Percentiles rank a stretch among this genome's conserved stretches.
phyloP scores from a whole-genome alignment of 1,284 basidiomycete genomes.

The Ganoderma multipileum region DNA sequence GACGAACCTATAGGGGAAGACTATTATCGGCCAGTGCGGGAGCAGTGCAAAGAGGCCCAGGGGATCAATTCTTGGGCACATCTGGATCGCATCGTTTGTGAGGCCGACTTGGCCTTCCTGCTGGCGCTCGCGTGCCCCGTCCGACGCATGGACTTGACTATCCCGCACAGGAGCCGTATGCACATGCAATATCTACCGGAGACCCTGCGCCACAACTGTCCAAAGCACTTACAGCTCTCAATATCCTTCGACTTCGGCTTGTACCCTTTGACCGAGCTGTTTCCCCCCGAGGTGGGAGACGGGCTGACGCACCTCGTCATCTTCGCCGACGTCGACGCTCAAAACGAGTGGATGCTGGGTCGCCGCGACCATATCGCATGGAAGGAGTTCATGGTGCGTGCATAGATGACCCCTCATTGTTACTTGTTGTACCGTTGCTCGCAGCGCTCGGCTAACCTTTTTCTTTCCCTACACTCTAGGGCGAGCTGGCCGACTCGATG shows the following conservation, averaged over 20 bases:
- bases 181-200: neutral
- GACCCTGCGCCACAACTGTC: neutral
- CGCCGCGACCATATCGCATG: neutral
- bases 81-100: neutral
- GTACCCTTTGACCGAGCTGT: neutral
- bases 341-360: neutral
- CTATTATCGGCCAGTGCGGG: neutral
- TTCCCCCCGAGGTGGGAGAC: neutral
- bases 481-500: neutral
- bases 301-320: neutral
- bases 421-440: too few relatives aligned
- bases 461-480: neutral
- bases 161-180: neutral
- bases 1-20: neutral
- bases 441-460: neutral
- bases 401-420: too few relatives aligned
- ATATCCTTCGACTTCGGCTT: neutral
- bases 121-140: neutral
- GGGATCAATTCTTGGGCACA: neutral
- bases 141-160: neutral
- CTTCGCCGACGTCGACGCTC: neutral
- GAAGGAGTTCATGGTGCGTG: neutral
- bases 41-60: neutral
- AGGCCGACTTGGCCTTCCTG: neutral
- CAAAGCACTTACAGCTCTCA: neutral